A percentile compares a stretch with the other conserved stretches of the same genome.
Evolutionary conservation across 306 rosid species (phyloP).

Genomic region (Trifolium repens): DNA sequence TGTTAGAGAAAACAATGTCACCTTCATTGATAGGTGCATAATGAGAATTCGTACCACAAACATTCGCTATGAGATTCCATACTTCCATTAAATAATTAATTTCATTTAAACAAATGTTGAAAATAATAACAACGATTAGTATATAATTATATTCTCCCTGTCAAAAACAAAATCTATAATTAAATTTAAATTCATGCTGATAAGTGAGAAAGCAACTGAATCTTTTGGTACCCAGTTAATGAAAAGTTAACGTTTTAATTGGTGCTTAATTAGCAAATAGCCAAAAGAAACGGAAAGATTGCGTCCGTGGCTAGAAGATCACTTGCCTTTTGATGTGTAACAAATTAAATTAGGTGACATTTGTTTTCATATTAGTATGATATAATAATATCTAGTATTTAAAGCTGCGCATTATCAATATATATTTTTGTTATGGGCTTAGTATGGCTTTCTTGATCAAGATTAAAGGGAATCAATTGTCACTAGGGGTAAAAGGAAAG

Average conservation of each 20-base stretch:
- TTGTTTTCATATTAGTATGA: neutral
- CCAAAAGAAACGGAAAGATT: neutral
- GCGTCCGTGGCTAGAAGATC: conserved; percentile 28
- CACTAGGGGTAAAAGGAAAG: neutral
- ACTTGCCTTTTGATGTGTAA: conserved; percentile 12
- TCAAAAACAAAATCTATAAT: neutral
- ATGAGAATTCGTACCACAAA: neutral
- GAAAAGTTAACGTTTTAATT: conserved; percentile 13
- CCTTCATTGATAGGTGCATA: neutral
- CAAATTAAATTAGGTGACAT: conserved; percentile 16
- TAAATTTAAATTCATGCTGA: neutral
- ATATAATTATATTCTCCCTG: neutral
- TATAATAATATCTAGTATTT: no score
- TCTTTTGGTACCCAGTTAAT: conserved; percentile 15
- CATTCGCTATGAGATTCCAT: neutral
- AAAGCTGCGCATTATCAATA: neutral
- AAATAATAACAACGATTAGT: no score
- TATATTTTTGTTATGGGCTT: neutral
- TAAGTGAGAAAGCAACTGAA: conserved; percentile 2
- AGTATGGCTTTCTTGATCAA: neutral
- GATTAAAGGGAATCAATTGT: conserved; percentile 22
- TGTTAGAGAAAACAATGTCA: neutral
- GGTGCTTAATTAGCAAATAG: neutral
- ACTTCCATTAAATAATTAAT: no score
- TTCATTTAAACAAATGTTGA: no score